phyloP scores from a whole-genome alignment of 2,329 filamentous ascomycete genomes.

The Microcyclosporella mali region DNA sequence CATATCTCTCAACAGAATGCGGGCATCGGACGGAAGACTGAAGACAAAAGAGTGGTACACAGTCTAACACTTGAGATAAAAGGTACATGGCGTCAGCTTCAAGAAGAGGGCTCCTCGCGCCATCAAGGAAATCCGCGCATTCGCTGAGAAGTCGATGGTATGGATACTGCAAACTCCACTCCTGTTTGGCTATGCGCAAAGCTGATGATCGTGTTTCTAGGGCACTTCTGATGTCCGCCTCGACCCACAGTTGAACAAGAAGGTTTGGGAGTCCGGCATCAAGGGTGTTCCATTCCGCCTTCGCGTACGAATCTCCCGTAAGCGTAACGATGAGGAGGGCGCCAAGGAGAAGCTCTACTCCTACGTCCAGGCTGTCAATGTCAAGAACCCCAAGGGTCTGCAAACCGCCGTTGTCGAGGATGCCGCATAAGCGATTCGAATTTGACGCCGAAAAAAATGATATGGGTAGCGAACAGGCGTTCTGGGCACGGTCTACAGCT shows the following conservation, averaged over 20 bases:
- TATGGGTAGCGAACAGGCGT: slow-evolving; percentile 2
- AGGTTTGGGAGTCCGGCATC: slow-evolving; percentile 98
- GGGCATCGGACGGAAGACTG: slow-evolving; percentile 63
- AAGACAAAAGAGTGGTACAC: slow-evolving; percentile 32
- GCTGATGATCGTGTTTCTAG: slow-evolving; percentile 43
- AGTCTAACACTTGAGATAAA: slow-evolving; percentile 36
- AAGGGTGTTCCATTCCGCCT: slow-evolving; percentile 98
- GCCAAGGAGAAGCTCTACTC: slow-evolving; percentile 99
- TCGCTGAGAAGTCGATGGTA: slow-evolving; percentile 95
- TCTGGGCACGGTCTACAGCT: slow-evolving; percentile 1
- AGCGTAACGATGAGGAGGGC: slow-evolving; percentile 99
- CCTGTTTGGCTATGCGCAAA: slow-evolving; percentile 1
- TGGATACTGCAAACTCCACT: slow-evolving; percentile 32
- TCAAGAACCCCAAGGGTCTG: slow-evolving; percentile 98
- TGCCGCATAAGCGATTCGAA: slow-evolving; percentile 17
- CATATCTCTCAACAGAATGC: slow-evolving; percentile 1
- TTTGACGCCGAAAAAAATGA: neutral
- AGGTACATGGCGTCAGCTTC: slow-evolving; percentile 97
- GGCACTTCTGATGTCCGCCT: slow-evolving; percentile 95
- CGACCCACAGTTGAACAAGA: slow-evolving; percentile 99
- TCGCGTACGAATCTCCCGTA: slow-evolving; percentile 96
- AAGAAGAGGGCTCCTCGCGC: slow-evolving; percentile 98
- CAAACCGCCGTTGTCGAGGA: slow-evolving; percentile 80
- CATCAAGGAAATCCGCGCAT: slow-evolving; percentile 99
- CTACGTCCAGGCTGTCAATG: slow-evolving; percentile 99